Base-by-base conservation (phyloP, 371 early-diverging fungal species). In the Amoeboradix gromovi region DNA sequence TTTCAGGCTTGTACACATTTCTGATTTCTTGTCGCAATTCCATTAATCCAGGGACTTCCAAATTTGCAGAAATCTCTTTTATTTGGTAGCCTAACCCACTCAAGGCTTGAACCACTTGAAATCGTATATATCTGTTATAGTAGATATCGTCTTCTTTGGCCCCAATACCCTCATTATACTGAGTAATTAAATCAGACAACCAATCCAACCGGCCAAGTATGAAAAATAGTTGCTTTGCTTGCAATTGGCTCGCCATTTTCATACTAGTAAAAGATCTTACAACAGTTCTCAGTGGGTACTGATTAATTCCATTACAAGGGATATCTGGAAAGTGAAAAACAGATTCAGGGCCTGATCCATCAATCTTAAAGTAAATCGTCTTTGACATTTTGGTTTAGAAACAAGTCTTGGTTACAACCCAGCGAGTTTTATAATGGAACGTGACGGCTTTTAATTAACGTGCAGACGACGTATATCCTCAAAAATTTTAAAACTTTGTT, bases 81-180 rank as follows among this genome's bases (percentile, higher is more conserved):
- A 74, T 70, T 29, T 70, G 68, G 70, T 74, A 73, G 1, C 74
- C 78, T 68, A 78, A 72, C 0, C 68, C 68, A 17, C 69, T 70
- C 66, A 76, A 69, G 27, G 67, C 68, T 29, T 75, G 68, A 68
- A 74, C 27, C 29, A 73, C 70, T 66, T 71, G 77, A 68, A 70
- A 71, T 5, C 70, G 67, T 17, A 72, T 71, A 70, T 76, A 76
- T 5, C 66, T 68, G 31, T 1, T 5, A 28, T 29, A 67, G n/a
- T n/a, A n/a, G n/a, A n/a, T n/a, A n/a, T n/a, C n/a, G n/a, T 30
- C 66, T 29, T 68, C 32, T 29, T 29, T 48, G 0, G 28, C 0
- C 1, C 30, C 67, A 12, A 74, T 32, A 31, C 69, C 70, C 5
- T 31, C 30, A 69, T 77, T 77, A 75, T 71, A 77, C n/a, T 75